Percentiles rank a stretch among this genome's conserved stretches.
Conservation (phyloP, 106 monocot genomes). For the Platanthera zijinensis region DNA sequence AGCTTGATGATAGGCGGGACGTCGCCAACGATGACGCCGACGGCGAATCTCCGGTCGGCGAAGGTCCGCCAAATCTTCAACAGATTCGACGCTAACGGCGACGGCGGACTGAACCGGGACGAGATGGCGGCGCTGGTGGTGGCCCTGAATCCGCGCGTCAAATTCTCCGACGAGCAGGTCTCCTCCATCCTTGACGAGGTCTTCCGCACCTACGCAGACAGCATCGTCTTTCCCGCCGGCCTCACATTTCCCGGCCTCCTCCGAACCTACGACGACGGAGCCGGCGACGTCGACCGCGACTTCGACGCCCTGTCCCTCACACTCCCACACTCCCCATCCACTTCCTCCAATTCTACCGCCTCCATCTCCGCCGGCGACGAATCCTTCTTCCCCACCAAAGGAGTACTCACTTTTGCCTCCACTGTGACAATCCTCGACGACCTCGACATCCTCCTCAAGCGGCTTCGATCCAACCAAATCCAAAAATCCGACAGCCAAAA, state of each 20-base stretch:
- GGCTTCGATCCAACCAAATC: conserved; percentile 50
- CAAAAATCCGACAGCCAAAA: conserved; percentile 33
- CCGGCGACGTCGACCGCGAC: conserved; percentile 68
- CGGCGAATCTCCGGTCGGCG: conserved; percentile 18
- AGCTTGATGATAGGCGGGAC: too few species aligned
- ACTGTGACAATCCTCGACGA: conserved; percentile 75
- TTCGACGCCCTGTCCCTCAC: conserved; percentile 32
- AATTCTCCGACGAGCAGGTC: conserved; percentile 81
- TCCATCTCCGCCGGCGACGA: conserved; percentile 8
- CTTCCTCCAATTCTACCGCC: not conserved
- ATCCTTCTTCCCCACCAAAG: conserved; percentile 23
- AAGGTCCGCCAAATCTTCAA: conserved; percentile 83
- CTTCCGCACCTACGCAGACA: conserved; percentile 71
- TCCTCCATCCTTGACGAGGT: conserved; percentile 83
- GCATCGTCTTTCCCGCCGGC: conserved; percentile 30
- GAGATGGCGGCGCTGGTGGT: conserved; percentile 90
- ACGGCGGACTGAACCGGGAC: conserved; percentile 74
- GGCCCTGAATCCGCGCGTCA: conserved; percentile 81
- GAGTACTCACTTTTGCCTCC: conserved; percentile 54
- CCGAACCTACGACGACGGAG: conserved; percentile 73
- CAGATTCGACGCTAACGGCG: conserved; percentile 59
- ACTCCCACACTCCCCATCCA: conserved; percentile 5
- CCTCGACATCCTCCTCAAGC: conserved; percentile 67
- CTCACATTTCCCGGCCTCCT: conserved; percentile 43
- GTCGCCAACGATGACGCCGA: too few species aligned